Evolutionary conservation across 768 basidiomycete species (phyloP).

Genomic region (Phylloporus rhodoxanthus): DNA sequence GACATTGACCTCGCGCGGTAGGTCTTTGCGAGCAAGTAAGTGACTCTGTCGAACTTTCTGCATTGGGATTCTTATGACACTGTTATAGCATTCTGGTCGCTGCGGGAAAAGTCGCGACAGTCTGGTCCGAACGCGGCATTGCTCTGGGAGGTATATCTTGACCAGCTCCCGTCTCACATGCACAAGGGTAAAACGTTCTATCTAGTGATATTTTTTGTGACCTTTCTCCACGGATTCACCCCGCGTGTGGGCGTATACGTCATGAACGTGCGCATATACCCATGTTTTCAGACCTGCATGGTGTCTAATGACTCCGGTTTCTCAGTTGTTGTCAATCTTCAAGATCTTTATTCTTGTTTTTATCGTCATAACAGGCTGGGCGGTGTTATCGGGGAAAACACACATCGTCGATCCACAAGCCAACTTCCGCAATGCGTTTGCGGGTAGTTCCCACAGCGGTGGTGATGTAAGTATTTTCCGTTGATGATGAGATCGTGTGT

Average conservation of each 20-base stretch:
- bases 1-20: conserved; percentile 1
- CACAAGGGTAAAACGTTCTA: not conserved
- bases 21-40: conserved; percentile 35
- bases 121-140: conserved; percentile 54
- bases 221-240: conserved; percentile 46
- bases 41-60: not conserved
- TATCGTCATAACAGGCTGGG: conserved; percentile 53
- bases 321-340: conserved; percentile 42
- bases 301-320: conserved; percentile 9
- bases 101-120: conserved; percentile 33
- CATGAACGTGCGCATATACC: conserved; percentile 41
- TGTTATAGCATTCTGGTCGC: conserved; percentile 43
- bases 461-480: conserved; percentile 34
- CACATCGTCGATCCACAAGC: conserved; percentile 49
- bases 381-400: conserved; percentile 55
- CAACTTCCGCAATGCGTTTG: conserved; percentile 55
- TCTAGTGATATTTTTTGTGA: conserved; percentile 45
- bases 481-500: not conserved
- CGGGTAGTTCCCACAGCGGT: conserved; percentile 47
- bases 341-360: conserved; percentile 51
- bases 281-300: not conserved
- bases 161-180: not conserved
- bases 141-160: conserved; percentile 44
- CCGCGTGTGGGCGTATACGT: conserved; percentile 42
- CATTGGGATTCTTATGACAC: not conserved